Conservation (phyloP, 2,329 filamentous ascomycete species). For the Aspergillus chevalieri region DNA sequence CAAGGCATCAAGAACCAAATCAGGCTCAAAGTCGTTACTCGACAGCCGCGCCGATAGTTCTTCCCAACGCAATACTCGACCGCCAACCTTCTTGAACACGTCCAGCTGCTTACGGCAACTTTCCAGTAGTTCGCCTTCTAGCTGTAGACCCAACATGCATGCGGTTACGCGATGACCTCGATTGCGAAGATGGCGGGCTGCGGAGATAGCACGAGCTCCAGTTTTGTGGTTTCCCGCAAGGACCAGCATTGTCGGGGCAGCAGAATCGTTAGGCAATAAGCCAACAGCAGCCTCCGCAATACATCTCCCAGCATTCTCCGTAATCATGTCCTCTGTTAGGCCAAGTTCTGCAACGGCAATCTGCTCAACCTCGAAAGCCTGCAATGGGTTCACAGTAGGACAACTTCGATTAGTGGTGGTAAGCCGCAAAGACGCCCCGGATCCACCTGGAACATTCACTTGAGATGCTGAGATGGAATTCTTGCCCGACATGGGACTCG, state of each 20-base stretch:
- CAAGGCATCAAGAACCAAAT: slow-evolving; percentile 81
- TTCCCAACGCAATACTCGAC: slow-evolving; percentile 60
- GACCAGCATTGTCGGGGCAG: slow-evolving; percentile 60
- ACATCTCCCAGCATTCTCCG: slow-evolving; percentile 82
- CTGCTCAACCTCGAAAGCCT: slow-evolving; percentile 89
- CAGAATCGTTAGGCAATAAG: slow-evolving; percentile 53
- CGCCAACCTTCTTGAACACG: slow-evolving; percentile 77
- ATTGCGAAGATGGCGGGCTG: slow-evolving; percentile 78
- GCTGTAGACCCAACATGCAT: slow-evolving; percentile 77
- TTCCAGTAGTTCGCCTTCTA: slow-evolving; percentile 72
- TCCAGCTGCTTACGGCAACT: slow-evolving; percentile 74
- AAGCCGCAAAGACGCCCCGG: slow-evolving; percentile 46
- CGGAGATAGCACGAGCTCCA: slow-evolving; percentile 75
- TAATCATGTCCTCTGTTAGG: slow-evolving; percentile 80
- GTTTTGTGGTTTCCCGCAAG: slow-evolving; percentile 95
- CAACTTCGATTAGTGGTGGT: slow-evolving; percentile 50
- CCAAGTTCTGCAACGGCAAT: slow-evolving; percentile 83
- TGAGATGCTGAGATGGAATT: slow-evolving; percentile 38
- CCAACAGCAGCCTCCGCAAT: slow-evolving; percentile 75
- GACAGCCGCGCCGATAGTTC: slow-evolving; percentile 47
- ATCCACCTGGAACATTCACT: slow-evolving; percentile 30
- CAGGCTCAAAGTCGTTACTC: slow-evolving; percentile 59
- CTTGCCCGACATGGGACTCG: slow-evolving; percentile 36
- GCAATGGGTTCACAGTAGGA: slow-evolving; percentile 60
- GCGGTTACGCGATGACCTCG: slow-evolving; percentile 75